Evolutionary conservation across 2,329 filamentous ascomycete species (phyloP), one percentile per base, ranked within the genome.

Genomic region (Rhynchosporium secalis): DNA sequence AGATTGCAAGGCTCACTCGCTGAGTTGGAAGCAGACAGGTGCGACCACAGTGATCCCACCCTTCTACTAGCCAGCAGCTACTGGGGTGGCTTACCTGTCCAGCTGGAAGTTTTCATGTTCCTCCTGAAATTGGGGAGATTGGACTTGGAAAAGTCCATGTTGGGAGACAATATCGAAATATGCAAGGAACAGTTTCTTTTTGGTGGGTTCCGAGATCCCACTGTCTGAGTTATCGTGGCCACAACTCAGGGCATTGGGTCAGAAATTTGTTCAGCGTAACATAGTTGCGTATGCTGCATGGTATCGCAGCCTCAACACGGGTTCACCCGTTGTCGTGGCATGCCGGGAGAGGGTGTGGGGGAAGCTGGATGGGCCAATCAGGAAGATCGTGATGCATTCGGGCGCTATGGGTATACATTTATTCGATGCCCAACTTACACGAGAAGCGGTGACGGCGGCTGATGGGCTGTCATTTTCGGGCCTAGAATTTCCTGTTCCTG

Each of bases 1-100:
- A 71, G 60, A 61, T 65, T 40, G 52, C 58, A 45, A 66, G 72
- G 59, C 66, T 69, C 28, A 70, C 69, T 65, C 71, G 70, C 40
- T 75, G 69, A 72, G 56, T 26, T 52, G 52, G 3, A 33, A 41
- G 43, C 33, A 33, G 20, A 54, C 4, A 54, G 26, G 20, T 29
- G 36, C 20, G 33, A 36, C 10, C 36, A 54, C 20, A n/a, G 28
- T 26, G 36, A 10, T 20, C 12, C 51, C 33, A 40, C 33, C 28
- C 33, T n/a, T 41, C n/a, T 28, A 29, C 12, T 12, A 26, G 20
- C 38, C 49, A 28, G 36, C 20, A 54, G 28, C 8, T 54, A n/a
- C 26, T 40, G 51, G 51, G 51, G 41, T 10, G 28, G 9, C n/a
- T 41, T 9, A 40, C 28, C 51, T 20, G 10, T 8, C 9, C 51